Evolutionary conservation across 768 basidiomycete genomes (phyloP), one percentile per base, ranked within the genome.

Genomic region (Russula sp.): DNA sequence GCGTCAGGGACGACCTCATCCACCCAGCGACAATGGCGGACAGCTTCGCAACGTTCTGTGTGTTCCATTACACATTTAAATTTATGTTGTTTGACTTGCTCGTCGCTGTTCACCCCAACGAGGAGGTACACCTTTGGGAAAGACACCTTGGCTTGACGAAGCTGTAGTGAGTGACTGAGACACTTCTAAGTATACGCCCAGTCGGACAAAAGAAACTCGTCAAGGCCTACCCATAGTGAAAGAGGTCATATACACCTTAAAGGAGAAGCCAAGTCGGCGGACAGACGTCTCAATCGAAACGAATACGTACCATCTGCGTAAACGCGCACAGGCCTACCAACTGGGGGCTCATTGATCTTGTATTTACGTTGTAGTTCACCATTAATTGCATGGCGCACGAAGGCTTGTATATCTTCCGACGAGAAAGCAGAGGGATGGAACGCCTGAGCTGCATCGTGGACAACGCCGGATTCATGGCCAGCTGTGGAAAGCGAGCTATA

Each of bases 11-110:
- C 78, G 50, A 99, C 87, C 73, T 98, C 89, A 71, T 97, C 93
- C 0, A 94, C 93, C 96, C 96, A 99, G 59, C 92, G 83, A 72
- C 95, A 95, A 72, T 98, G 93, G n/a, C 91, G 80, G n/a, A 87
- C 88, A 6, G 89, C 83, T 74, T 98, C 97, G 67, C 93, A 79
- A 79, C 94, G 81, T 73, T 99, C 97, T 0, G 82, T 80, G 65
- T 95, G 90, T n/a, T 77, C 83, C 90, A 98, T 92, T 63, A 97
- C 83, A 7, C 87, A 86, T 32, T 81, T 82, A 18, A 86, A 84
- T 74, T 99, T 99, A 78, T 95, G 80, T 16, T 77, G 68, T 45
- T 75, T 75, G 62, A 96, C 92, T 43, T 90, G 84, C 66, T 90
- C 85, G 68, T 97, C 95, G 13, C 90, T 90, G 72, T 84, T 88